phyloP scores from a whole-genome alignment of 1,284 basidiomycete genomes.

The Trametes versicolor region DNA sequence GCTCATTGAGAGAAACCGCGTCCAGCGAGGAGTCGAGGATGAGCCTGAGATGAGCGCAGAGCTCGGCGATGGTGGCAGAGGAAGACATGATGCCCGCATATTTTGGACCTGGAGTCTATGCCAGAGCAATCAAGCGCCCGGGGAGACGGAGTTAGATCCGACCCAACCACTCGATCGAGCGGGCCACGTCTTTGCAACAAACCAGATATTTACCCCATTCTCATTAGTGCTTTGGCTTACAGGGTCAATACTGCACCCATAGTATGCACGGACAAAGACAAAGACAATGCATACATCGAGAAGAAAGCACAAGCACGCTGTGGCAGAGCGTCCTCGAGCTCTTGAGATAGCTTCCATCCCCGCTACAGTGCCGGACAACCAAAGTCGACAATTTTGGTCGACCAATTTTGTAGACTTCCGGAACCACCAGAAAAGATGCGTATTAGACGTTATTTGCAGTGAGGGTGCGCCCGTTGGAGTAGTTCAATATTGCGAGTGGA shows the following conservation, averaged over 20 bases:
- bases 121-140: background rate
- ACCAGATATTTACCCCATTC: no score
- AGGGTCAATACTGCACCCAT: no score
- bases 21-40: slow-evolving; percentile 59
- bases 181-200: no score
- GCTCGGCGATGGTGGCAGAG: slow-evolving; percentile 38
- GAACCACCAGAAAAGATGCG: slow-evolving; percentile 1
- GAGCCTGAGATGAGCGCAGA: slow-evolving; percentile 62
- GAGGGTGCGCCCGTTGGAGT: no score
- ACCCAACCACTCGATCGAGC: no score
- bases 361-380: slow-evolving; percentile 2
- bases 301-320: background rate
- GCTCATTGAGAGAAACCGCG: slow-evolving; percentile 51
- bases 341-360: no score
- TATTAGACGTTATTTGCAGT: no score
- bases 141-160: background rate
- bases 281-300: background rate
- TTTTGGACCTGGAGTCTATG: background rate
- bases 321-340: no score
- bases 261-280: no score
- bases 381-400: background rate
- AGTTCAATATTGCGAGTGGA: no score
- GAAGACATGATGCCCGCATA: slow-evolving; percentile 43
- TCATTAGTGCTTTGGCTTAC: no score
- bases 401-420: background rate